These are phyloP conservation scores for Aquilaria agallochum DNA, from an alignment of 441 rosid species.

Conservation along the genomic window DNA sequence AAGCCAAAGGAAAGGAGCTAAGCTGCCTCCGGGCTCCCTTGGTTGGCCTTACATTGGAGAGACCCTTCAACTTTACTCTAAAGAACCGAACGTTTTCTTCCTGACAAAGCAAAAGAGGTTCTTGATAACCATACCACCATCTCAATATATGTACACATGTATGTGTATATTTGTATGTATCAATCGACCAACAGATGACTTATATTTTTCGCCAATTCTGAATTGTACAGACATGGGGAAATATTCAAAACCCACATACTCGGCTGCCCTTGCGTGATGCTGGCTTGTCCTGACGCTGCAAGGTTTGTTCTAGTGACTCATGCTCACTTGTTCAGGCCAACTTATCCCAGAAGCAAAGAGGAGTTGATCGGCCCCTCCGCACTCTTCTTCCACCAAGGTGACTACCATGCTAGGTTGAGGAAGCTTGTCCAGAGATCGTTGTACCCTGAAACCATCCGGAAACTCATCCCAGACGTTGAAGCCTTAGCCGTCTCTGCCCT, in stretches of 20 bases:
- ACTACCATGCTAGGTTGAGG: constrained; percentile 62
- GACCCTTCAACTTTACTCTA: constrained; percentile 80
- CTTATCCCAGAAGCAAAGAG: constrained; percentile 92
- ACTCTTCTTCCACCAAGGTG: constrained; percentile 84
- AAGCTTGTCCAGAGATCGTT: constrained; percentile 68
- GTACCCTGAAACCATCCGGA: constrained; percentile 50
- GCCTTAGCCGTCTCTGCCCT: constrained; percentile 44
- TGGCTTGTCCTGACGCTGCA: constrained; percentile 85
- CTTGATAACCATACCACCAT: neutral
- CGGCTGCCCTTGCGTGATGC: constrained; percentile 89
- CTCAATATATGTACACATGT: too few relatives aligned
- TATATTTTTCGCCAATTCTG: neutral
- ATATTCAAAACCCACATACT: constrained; percentile 79
- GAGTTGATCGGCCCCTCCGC: constrained; percentile 77
- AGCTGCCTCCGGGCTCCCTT: constrained; percentile 91
- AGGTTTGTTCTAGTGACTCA: constrained; percentile 76
- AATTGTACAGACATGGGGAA: constrained; percentile 61
- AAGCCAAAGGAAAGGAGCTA: constrained; percentile 18
- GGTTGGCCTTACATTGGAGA: constrained; percentile 92
- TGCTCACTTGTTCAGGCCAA: constrained; percentile 87
- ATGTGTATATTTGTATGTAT: too few relatives aligned
- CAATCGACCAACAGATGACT: neutral
- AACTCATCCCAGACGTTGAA: constrained; percentile 55
- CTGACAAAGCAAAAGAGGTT: constrained; percentile 64
- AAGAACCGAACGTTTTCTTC: constrained; percentile 79